Conservation (phyloP, 1,284 basidiomycete species). For the Irpex sp. region DNA sequence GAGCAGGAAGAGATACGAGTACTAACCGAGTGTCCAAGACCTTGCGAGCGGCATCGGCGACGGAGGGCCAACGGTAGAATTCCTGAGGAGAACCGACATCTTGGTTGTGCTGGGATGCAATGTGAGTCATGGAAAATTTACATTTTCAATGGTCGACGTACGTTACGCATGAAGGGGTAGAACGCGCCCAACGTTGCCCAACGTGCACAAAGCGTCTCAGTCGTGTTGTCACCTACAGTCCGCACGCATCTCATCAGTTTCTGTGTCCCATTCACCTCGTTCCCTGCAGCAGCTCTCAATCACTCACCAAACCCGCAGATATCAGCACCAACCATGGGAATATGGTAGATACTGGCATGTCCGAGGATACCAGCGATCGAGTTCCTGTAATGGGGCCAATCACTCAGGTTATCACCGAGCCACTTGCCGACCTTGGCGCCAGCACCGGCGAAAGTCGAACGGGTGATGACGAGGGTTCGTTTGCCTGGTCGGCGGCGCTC, state of each 20-base stretch:
- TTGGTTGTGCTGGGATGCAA: conserved; percentile 45
- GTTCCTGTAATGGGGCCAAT: conserved; percentile 53
- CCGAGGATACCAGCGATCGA: conserved; percentile 64
- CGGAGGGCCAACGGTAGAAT: conserved; percentile 62
- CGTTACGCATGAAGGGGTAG: conserved; percentile 71
- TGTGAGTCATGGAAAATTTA: neutral
- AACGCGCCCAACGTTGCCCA: conserved; percentile 71
- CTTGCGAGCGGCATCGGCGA: conserved; percentile 56
- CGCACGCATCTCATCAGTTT: conserved; percentile 31
- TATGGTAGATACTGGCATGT: conserved; percentile 59
- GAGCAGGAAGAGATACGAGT: too few relatives aligned
- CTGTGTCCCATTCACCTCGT: conserved; percentile 22
- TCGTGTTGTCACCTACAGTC: conserved; percentile 48
- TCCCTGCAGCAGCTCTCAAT: neutral
- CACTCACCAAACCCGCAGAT: conserved; percentile 60
- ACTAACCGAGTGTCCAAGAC: conserved; percentile 55
- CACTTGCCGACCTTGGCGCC: conserved; percentile 66
- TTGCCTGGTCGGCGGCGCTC: conserved; percentile 50
- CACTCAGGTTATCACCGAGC: conserved; percentile 63
- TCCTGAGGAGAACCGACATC: conserved; percentile 57
- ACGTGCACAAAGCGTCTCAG: conserved; percentile 59
- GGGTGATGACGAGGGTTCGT: conserved; percentile 65
- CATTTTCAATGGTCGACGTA: conserved; percentile 27
- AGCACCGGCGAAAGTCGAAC: conserved; percentile 69
- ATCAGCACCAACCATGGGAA: conserved; percentile 70